These are phyloP conservation scores for Craterostigma plantagineum DNA, from an alignment of 257 asterid genomes.

Conservation along the genomic window DNA sequence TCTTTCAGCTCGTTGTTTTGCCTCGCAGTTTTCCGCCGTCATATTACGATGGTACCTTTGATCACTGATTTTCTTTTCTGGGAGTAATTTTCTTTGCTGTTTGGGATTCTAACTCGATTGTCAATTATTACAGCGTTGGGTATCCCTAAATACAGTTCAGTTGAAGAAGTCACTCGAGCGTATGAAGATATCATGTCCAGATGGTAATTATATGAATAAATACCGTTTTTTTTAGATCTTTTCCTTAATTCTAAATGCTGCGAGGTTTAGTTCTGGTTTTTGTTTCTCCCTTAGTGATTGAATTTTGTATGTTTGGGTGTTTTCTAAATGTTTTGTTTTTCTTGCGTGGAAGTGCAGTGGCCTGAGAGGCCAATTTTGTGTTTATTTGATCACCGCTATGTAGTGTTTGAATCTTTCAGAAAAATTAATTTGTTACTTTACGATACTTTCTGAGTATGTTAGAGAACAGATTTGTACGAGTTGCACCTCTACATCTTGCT, in stretches of 20 bases:
- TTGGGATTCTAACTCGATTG: neutral
- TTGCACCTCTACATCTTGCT: neutral
- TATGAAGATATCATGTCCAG: slow-evolving; percentile 40
- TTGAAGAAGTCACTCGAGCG: slow-evolving; percentile 55
- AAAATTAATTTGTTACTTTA: too few relatives aligned
- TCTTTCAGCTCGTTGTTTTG: slow-evolving; percentile 59
- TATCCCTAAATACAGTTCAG: slow-evolving; percentile 43
- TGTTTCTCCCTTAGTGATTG: too few relatives aligned
- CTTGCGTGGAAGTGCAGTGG: too few relatives aligned
- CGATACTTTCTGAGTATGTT: too few relatives aligned
- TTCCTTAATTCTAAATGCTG: neutral
- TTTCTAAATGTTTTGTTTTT: too few relatives aligned
- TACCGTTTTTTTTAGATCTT: neutral
- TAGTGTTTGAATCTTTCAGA: too few relatives aligned
- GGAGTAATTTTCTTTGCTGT: neutral
- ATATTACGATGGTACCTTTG: slow-evolving; percentile 54
- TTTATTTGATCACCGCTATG: too few relatives aligned
- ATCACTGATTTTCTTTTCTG: slow-evolving; percentile 1
- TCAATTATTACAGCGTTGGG: slow-evolving; percentile 48
- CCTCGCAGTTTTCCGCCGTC: slow-evolving; percentile 70
- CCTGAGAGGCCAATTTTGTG: too few relatives aligned
- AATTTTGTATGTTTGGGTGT: too few relatives aligned
- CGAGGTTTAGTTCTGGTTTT: neutral
- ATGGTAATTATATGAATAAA: slow-evolving; percentile 18
- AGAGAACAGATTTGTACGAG: too few relatives aligned